Conservation (phyloP, 345 rosid species). For the Eutrema heterophyllum region DNA sequence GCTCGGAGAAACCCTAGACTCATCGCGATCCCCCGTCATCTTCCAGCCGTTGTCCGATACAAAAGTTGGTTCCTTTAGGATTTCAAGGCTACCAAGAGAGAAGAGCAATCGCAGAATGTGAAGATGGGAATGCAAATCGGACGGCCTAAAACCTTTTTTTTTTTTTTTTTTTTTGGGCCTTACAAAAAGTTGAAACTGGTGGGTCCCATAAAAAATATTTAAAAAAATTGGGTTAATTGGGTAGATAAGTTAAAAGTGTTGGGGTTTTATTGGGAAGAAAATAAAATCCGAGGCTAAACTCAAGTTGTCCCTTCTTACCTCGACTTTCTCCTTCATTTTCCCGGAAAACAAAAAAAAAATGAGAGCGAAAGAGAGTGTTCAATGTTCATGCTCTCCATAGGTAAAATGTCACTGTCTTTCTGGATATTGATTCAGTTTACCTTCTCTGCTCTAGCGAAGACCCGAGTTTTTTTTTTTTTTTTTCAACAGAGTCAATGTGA, state of each 20-base stretch:
- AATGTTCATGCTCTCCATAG: neutral
- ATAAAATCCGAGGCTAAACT: neutral
- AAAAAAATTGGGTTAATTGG: neutral
- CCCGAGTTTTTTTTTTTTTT: no score
- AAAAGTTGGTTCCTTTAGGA: neutral
- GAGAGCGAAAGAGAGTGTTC: neutral
- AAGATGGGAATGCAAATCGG: neutral
- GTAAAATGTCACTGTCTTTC: neutral
- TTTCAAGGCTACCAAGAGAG: neutral
- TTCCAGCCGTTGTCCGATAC: neutral
- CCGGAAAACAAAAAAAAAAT: neutral
- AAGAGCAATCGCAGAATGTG: neutral
- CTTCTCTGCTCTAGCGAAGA: neutral
- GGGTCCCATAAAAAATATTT: neutral
- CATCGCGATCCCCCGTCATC: constrained; percentile 47
- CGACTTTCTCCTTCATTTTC: neutral
- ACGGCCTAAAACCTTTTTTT: neutral
- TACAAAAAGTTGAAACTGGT: neutral
- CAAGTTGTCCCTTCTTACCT: neutral
- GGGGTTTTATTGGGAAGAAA: neutral
- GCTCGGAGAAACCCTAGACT: constrained; percentile 39
- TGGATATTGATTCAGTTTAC: neutral
- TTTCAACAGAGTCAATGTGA: no score
- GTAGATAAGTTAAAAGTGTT: neutral
- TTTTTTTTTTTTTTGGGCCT: neutral